Conservation (phyloP, 768 basidiomycete genomes). For the Glaciozyma antarctica region DNA sequence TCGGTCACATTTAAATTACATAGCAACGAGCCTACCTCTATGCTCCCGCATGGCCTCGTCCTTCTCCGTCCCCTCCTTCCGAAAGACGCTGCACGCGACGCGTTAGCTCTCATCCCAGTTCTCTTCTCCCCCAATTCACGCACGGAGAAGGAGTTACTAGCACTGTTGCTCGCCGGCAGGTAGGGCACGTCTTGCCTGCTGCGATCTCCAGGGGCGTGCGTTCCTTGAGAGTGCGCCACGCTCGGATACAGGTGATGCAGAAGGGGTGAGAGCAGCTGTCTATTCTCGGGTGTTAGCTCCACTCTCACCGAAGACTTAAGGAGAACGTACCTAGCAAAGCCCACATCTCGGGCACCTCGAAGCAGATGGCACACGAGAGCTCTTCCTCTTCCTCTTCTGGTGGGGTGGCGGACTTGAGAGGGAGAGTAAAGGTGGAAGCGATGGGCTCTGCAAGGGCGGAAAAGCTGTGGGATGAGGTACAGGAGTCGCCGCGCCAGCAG, state of each 20-base stretch:
- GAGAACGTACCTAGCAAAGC: conserved; percentile 3
- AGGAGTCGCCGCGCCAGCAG: neutral
- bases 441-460: neutral
- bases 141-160: neutral
- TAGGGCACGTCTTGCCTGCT: conserved; percentile 1
- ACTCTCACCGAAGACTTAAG: neutral
- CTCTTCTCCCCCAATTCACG: no score
- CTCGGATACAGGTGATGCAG: neutral
- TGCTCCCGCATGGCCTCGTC: neutral
- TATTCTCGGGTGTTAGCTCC: neutral
- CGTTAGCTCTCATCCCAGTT: no score
- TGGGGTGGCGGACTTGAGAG: neutral
- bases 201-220: neutral
- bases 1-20: neutral
- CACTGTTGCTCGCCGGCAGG: neutral
- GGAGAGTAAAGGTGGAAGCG: neutral
- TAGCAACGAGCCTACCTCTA: neutral
- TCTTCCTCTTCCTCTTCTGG: neutral
- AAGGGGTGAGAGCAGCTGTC: conserved; percentile 7
- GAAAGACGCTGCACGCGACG: neutral
- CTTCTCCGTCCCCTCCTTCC: neutral
- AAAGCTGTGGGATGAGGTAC: neutral
- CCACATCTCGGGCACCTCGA: conserved; percentile 1
- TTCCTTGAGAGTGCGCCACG: neutral
- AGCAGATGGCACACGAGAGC: conserved; percentile 9